These are phyloP conservation scores for Corinectria fuckeliana DNA, from an alignment of 2,329 filamentous ascomycete genomes.

Conservation along the genomic window DNA sequence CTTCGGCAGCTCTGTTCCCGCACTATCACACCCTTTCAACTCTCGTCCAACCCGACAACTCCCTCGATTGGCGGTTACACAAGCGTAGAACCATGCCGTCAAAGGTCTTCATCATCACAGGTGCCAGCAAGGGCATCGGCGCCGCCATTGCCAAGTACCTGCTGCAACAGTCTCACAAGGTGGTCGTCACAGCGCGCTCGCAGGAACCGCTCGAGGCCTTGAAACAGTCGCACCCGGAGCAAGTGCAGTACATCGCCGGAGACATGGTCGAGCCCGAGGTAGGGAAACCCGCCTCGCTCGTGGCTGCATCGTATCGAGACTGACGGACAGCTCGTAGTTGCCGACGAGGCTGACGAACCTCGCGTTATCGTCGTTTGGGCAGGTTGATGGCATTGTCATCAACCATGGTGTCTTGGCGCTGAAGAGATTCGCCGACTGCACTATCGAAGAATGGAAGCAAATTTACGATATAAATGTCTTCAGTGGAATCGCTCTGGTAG, in stretches of 20 bases:
- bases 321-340: slow-evolving; percentile 48
- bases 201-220: slow-evolving; percentile 56
- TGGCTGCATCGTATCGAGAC: neutral
- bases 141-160: slow-evolving; percentile 61
- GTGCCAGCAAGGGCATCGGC: slow-evolving; percentile 69
- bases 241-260: slow-evolving; percentile 62
- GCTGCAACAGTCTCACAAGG: slow-evolving; percentile 60
- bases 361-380: slow-evolving; percentile 71
- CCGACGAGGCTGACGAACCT: slow-evolving; percentile 68
- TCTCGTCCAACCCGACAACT: slow-evolving; percentile 2
- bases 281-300: neutral
- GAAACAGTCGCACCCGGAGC: slow-evolving; percentile 53
- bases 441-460: slow-evolving; percentile 75
- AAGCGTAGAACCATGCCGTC: slow-evolving; percentile 48
- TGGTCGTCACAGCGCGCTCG: slow-evolving; percentile 65
- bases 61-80: neutral
- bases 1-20: neutral
- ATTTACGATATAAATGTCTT: slow-evolving; percentile 88
- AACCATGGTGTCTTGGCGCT: slow-evolving; percentile 88
- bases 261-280: slow-evolving; percentile 63
- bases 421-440: slow-evolving; percentile 71
- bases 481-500: slow-evolving; percentile 78
- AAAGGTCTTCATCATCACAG: slow-evolving; percentile 74
- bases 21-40: neutral
- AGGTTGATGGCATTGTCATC: slow-evolving; percentile 80